Base-by-base conservation (phyloP, 768 basidiomycete species). In the Naganishia randhawae region DNA sequence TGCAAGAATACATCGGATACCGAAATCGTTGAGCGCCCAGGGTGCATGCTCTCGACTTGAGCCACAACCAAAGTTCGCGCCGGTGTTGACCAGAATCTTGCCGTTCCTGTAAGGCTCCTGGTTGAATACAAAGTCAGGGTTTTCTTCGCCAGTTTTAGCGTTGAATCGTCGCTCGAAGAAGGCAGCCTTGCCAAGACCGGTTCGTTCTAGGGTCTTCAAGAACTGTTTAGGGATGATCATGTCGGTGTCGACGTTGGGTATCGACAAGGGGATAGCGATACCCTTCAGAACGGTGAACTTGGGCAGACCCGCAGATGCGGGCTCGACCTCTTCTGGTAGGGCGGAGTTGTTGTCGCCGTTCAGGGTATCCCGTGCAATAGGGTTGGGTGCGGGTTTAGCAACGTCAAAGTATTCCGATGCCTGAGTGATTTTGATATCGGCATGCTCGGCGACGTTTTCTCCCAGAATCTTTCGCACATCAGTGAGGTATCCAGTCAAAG, bases 221-320 rank as follows among this genome's bases (percentile, higher is more conserved):
- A 93, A 94, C 75, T 92, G 91, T 74, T 93, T 92, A 2, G 92
- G 92, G 76, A 94, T 92, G 78, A 95, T 91, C 86, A 89, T 89
- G 75, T 95, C 92, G 52, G 92, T 95, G 80, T 95, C 92, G 71
- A 93, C 87, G 73, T 92, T 91, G 69, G 88, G 86, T 51, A 89
- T 88, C 77, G 88, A 84, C 80, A 91, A 74, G n/a, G 90, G 89
- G 11, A 89, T 89, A 50, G 88, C 85, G 65, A 90, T 85, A 48
- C 90, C 90, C 76, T 86, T 87, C 63, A 91, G 80, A 57, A 87
- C 74, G 62, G 82, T 85, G 79, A 92, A 91, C 72, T 88, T 88
- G 71, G 83, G 81, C 33, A 82, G 73, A 68, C 77, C 77, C n/a
- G 78, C 72, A 17, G 78, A 76, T 35, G 76, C 74, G 50, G 78